Percentiles rank a stretch among this genome's conserved stretches.
These are phyloP conservation scores for Nidularia pulvinata DNA, from an alignment of 768 basidiomycete genomes.

Conservation along the genomic window DNA sequence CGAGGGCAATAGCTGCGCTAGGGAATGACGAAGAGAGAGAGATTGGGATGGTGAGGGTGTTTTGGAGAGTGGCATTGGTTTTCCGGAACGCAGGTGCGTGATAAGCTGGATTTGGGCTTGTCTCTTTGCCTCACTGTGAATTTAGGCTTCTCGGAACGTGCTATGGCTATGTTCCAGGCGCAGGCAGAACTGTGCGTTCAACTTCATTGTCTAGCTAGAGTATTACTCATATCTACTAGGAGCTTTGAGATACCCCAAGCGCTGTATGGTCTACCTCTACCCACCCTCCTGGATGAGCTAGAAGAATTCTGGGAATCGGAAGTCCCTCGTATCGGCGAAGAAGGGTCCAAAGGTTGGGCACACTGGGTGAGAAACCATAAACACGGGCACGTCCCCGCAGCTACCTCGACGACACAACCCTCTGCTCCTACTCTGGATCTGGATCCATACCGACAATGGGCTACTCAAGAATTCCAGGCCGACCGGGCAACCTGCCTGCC, in stretches of 20 bases:
- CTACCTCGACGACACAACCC: constrained; percentile 1
- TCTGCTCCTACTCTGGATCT: constrained; percentile 17
- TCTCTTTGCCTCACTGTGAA: constrained; percentile 4
- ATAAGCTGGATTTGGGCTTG: constrained; percentile 1
- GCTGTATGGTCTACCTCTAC: constrained; percentile 40
- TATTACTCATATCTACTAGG: constrained; percentile 29
- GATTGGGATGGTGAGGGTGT: constrained; percentile 51
- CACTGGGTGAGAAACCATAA: constrained; percentile 52
- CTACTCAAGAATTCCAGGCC: constrained; percentile 46
- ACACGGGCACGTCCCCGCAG: constrained; percentile 18
- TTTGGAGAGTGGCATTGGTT: constrained; percentile 70
- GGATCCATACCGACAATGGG: constrained; percentile 76
- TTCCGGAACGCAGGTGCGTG: constrained; percentile 65
- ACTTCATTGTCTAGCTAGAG: not conserved
- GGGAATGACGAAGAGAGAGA: constrained; percentile 42
- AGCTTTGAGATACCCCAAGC: constrained; percentile 54
- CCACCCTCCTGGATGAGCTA: constrained; percentile 51
- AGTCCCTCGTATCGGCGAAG: constrained; percentile 72
- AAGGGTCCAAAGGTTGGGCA: constrained; percentile 66
- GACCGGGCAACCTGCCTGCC: constrained; percentile 49
- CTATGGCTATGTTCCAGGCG: constrained; percentile 79
- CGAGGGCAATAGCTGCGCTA: constrained; percentile 43
- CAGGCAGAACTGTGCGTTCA: constrained; percentile 80
- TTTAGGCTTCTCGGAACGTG: constrained; percentile 72
- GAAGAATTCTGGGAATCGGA: constrained; percentile 90